Base-by-base conservation (phyloP, 805 yeast species). In the Vanderwaltozyma polyspora region DNA sequence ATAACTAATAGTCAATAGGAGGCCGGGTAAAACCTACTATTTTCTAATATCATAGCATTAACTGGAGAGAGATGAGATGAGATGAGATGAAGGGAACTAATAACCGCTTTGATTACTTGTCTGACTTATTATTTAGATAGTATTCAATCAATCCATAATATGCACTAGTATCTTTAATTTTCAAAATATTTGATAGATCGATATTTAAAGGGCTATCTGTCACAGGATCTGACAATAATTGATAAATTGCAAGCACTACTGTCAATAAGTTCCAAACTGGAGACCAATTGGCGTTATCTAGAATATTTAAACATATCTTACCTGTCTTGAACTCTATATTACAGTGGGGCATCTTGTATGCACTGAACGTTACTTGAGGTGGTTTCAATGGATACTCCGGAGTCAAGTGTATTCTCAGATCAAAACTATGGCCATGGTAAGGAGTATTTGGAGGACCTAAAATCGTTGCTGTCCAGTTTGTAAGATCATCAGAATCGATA, bases 181-280 rank as follows among this genome's bases (percentile, higher is more conserved):
- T 67, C 39, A 64, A 60, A 23, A 79, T 46, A 43, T 74, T 76
- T 5, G 85, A 81, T 55, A 76, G 63, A 49, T 80, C 87, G 12
- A 80, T 63, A 46, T 80, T 77, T 33, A 80, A 55, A 1, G 89
- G 89, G 27, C 81, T 73, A 40, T 74, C 74, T 0, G 83, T 79
- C 48, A 76, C 85, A 0, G 86, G 86, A 32, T 73, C 71, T 28
- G 67, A 70, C 7, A 79, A 47, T 12, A 80, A 61, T 50, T 72
- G 58, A 22, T 75, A 48, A 2, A 79, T 67, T 1, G 84, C 84
- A 13, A 69, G 64, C 30, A 77, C 59, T 5, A 73, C 60, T 36
- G 73, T 62, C 31, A 67, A 55, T 29, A 80, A 48, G 35, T 75
- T 70, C 82, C 85, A 79, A 1, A 82, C 83, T 0, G 89, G 87